A percentile compares a stretch with the other conserved stretches of the same genome.
Conservation (phyloP, 139 green algal species). For the Desmodesmus armatus region DNA sequence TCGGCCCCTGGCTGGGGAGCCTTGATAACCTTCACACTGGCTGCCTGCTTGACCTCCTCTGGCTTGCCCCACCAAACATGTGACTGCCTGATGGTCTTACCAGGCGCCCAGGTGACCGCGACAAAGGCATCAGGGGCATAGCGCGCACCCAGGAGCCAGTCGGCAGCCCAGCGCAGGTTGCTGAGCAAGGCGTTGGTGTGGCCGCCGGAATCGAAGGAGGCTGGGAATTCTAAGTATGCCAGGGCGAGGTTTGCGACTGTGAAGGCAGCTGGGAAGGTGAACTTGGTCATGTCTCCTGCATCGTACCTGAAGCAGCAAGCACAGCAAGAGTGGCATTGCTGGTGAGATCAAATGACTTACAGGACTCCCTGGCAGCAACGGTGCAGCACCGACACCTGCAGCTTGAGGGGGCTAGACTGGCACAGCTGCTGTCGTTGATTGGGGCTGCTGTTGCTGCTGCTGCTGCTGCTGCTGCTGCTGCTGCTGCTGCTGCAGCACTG, state of each 20-base stretch:
- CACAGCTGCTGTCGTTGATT: not conserved
- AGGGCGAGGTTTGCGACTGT: slow-evolving; percentile 77
- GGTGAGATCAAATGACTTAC: not conserved
- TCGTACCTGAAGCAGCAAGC: slow-evolving; percentile 56
- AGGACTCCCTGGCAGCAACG: not conserved
- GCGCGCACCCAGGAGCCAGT: slow-evolving; percentile 68
- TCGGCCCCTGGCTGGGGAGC: slow-evolving; percentile 50
- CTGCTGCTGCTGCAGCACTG: not conserved
- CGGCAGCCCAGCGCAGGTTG: slow-evolving; percentile 72
- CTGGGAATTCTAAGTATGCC: slow-evolving; percentile 68
- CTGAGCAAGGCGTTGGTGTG: slow-evolving; percentile 3
- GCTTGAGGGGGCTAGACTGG: not conserved
- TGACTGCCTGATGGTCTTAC: not conserved
- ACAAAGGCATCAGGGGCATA: slow-evolving; percentile 39
- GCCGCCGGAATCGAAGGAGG: slow-evolving; percentile 49
- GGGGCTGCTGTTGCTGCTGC: not conserved
- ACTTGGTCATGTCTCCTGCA: slow-evolving; percentile 78
- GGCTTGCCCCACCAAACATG: slow-evolving; percentile 61
- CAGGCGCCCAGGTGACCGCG: slow-evolving; percentile 27
- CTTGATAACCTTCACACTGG: slow-evolving; percentile 41
- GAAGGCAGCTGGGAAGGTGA: slow-evolving; percentile 82
- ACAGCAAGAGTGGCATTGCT: not conserved
- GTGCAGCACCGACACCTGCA: not conserved
- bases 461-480: not conserved
- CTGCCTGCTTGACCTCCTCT: slow-evolving; percentile 59